Base-by-base conservation (phyloP, 306 rosid species). In the Styphnolobium japonicum region DNA sequence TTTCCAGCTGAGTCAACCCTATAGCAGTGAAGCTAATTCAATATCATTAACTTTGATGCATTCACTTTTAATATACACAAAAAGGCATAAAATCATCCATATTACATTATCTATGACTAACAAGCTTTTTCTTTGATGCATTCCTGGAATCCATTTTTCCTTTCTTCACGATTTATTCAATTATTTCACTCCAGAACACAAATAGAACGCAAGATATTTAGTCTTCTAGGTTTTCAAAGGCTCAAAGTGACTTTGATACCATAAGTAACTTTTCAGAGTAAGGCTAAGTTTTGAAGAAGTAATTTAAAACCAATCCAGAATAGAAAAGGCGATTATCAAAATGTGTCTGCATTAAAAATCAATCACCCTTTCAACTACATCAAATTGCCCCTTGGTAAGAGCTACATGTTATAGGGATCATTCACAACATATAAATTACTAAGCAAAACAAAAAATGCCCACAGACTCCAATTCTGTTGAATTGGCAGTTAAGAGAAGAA, bases 21-120 rank as follows among this genome's bases (percentile, higher is more conserved):
- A 52, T 31, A 67, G 65, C 23, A 69, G 36, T 21, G 42, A 70
- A 52, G 79, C 25, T 25, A 61, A 76, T 67, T 82, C 63, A 52
- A 23, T 65, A 53, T 51, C 67, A 63, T 43, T 70, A 27, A 76
- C 67, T 18, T 69, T 25, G 42, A 77, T 40, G 64, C 31, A 70
- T 60, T 76, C 64, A 76, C 48, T 29, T 61, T 34, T 25, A 60
- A 60, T 27, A 48, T 48, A 68, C 60, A 60, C 37, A 43, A 21
- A 72, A 61, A 18, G 60, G 55, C 55, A 46, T 69, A 39, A 21
- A 70, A 60, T 36, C 25, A 80, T 69, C 43, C 62, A 69, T 15
- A 43, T 79, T 62, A 48, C 60, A 58, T 79, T 61, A 58, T 60
- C 52, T 82, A 63, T 22, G 69, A 21, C 15, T 39, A 69, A 37